Evolutionary conservation across 345 rosid species (phyloP), one percentile per base, ranked within the genome.

Genomic region (Kernera saxatilis): DNA sequence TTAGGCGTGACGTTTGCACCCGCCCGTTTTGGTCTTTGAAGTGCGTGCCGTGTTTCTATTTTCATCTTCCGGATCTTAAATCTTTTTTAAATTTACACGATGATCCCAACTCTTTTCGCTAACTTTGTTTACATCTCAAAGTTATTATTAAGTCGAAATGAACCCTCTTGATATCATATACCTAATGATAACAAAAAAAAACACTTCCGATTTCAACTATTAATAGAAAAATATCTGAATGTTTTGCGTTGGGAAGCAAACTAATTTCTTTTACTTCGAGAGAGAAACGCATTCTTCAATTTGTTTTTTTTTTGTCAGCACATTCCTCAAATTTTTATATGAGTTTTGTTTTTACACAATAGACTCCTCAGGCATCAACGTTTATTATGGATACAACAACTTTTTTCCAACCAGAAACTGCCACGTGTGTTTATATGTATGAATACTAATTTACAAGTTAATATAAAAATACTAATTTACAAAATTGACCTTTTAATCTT

Each of bases 11-110:
- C 72, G 78, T 59, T 44, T 59, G 39, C 17, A 27, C 72, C 69
- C 78, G 55, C 62, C 78, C 69, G 73, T 58, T 40, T 50, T 74
- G 49, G 63, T 26, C 69, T 68, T 74, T 68, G 69, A 68, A 41
- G 0, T 68, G 69, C 56, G 78, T 74, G 78, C 78, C 77, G 67
- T 65, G 51, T 66, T 21, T 45, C 21, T 61, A 37, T 66, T 63
- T 61, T 6, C 32, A 57, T 23, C 56, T 64, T 54, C 55, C 43
- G 6, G 22, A 64, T 44, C 32, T 23, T 39, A 8, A 46, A 19
- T 9, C 4, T 43, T 53, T 2, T 27, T 1, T 0, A 0, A 1
- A 44, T 64, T 72, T 55, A 55, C 25, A 64, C 4, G 1, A 14
- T 44, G 1, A 11, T 25, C 71, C 51, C 25, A 14, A 14, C 0